These are phyloP conservation scores for Oryza longistaminata DNA, from an alignment of 176 grass and related monocot genomes.

Conservation along the genomic window DNA sequence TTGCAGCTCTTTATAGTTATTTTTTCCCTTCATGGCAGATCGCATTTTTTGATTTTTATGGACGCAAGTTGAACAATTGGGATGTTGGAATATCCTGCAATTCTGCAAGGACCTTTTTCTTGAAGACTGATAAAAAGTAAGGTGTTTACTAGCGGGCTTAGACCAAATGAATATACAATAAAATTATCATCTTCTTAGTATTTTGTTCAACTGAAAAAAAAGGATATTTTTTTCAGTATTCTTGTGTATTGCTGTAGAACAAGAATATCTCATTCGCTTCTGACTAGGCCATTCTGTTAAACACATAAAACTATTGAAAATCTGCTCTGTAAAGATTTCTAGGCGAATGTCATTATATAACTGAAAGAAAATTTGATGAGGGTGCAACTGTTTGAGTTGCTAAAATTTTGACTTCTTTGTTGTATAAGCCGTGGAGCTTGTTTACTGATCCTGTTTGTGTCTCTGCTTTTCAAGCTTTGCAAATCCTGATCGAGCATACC, in stretches of 20 bases:
- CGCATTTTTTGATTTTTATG: constrained; percentile 94
- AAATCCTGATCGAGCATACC: constrained; percentile 73
- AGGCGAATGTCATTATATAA: constrained; percentile 14
- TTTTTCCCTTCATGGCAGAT: constrained; percentile 50
- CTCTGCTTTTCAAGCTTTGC: constrained; percentile 55
- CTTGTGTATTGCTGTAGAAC: not conserved
- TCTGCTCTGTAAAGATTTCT: not conserved
- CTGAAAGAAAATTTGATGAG: not conserved
- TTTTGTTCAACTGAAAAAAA: not conserved
- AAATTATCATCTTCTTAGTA: not conserved
- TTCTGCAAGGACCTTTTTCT: constrained; percentile 65
- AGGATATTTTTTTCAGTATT: not conserved
- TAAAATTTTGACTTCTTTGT: not conserved
- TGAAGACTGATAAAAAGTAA: constrained; percentile 81
- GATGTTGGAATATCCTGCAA: constrained; percentile 93
- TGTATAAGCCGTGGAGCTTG: not conserved
- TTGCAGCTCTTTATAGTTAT: constrained; percentile 23
- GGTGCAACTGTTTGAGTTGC: not conserved
- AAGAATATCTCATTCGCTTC: not conserved
- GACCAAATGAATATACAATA: not conserved
- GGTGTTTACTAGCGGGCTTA: not conserved
- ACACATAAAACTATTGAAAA: not conserved
- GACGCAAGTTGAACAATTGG: constrained; percentile 82
- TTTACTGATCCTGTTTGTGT: constrained; percentile 27
- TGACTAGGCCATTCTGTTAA: not conserved